phyloP scores from a whole-genome alignment of 331 rosid species.

The Dryas integrifolia region DNA sequence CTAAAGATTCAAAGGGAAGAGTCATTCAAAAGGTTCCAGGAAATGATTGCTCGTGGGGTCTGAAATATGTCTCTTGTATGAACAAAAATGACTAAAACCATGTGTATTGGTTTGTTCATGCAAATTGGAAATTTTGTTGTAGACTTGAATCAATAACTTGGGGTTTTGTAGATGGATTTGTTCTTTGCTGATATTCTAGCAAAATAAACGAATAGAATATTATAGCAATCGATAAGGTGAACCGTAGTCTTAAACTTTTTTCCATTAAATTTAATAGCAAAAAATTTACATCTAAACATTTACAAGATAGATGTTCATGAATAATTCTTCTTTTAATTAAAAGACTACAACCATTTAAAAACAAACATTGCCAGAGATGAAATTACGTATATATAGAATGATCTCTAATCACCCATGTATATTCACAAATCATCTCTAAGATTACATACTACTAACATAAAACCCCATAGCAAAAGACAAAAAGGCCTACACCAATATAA shows the following conservation, averaged over 20 bases:
- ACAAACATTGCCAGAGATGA: neutral
- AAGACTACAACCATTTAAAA: neutral
- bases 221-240: too few relatives aligned
- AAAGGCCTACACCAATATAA: slow-evolving; percentile 39
- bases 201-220: neutral
- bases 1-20: slow-evolving; percentile 56
- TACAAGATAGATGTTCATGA: neutral
- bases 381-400: slow-evolving; percentile 32
- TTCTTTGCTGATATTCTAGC: neutral
- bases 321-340: too few relatives aligned
- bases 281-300: too few relatives aligned
- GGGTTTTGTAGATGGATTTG: neutral
- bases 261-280: too few relatives aligned
- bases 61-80: slow-evolving; percentile 22
- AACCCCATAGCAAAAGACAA: slow-evolving; percentile 42
- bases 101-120: neutral
- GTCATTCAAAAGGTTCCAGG: slow-evolving; percentile 39
- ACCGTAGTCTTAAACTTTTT: too few relatives aligned
- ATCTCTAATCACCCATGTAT: slow-evolving; percentile 46
- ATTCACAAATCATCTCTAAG: slow-evolving; percentile 55
- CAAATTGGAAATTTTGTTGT: neutral
- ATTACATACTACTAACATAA: slow-evolving; percentile 41
- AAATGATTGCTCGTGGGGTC: slow-evolving; percentile 35
- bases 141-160: neutral
- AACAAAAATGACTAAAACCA: neutral